Conservation (phyloP, 805 yeast genomes). For the Candida methanosorbosa region DNA sequence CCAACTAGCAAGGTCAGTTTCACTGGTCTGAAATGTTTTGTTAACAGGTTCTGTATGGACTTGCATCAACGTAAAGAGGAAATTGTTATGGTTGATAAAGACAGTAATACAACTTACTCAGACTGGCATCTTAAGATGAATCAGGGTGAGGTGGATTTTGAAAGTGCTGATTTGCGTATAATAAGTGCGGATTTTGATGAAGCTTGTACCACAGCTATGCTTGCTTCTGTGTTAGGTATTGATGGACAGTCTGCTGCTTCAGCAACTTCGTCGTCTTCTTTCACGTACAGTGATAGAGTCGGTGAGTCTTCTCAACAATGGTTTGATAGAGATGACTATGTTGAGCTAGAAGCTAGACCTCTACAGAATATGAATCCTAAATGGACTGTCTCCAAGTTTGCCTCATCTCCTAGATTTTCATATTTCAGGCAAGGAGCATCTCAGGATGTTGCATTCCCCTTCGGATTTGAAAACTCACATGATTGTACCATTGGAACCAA, state of each 20-base stretch:
- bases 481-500: conserved; percentile 49
- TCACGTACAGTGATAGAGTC: neutral
- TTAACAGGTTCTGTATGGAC: conserved; percentile 50
- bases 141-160: conserved; percentile 63
- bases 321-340: conserved; percentile 70
- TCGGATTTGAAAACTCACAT: conserved; percentile 57
- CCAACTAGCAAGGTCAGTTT: conserved; percentile 39
- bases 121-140: conserved; percentile 52
- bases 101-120: conserved; percentile 5
- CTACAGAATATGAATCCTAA: conserved; percentile 26
- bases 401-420: conserved; percentile 47
- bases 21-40: conserved; percentile 64
- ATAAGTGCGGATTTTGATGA: conserved; percentile 59
- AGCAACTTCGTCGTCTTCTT: neutral
- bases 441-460: conserved; percentile 38
- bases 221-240: conserved; percentile 26
- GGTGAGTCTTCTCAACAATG: conserved; percentile 29
- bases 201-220: conserved; percentile 33
- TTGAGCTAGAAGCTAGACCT: conserved; percentile 55
- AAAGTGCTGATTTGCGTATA: conserved; percentile 60
- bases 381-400: conserved; percentile 45
- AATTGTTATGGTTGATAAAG: conserved; percentile 34
- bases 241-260: conserved; percentile 8
- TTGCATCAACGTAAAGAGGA: conserved; percentile 48
- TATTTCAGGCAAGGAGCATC: conserved; percentile 46